phyloP scores from a whole-genome alignment of 345 rosid species.

The Ailanthus altissimus region DNA sequence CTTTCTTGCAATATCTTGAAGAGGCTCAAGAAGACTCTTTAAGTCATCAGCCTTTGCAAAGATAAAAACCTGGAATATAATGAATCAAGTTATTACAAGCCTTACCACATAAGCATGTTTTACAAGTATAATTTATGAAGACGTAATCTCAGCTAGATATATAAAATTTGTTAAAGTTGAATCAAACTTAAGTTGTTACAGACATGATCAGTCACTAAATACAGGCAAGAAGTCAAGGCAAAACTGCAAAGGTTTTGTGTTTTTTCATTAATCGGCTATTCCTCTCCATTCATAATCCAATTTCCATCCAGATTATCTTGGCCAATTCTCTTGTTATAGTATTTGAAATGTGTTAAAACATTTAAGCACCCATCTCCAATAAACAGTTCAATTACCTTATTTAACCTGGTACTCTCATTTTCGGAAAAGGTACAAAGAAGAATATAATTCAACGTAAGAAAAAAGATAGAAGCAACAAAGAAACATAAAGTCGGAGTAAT shows the following conservation, averaged over 20 bases:
- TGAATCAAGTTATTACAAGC: slow-evolving; percentile 3
- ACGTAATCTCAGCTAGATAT: background rate
- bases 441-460: background rate
- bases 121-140: background rate
- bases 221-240: background rate
- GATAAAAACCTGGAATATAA: slow-evolving; percentile 55
- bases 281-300: background rate
- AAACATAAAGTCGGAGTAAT: slow-evolving; percentile 4
- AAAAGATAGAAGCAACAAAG: background rate
- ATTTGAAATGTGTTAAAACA: background rate
- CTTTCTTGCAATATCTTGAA: slow-evolving; percentile 68
- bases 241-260: background rate
- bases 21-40: slow-evolving; percentile 51
- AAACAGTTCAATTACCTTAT: background rate
- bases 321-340: background rate
- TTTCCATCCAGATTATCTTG: background rate
- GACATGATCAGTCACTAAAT: background rate
- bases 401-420: background rate
- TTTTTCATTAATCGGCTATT: background rate
- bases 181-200: background rate
- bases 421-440: background rate
- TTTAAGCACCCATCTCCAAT: background rate
- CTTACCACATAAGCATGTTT: background rate
- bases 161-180: background rate
- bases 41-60: slow-evolving; percentile 68